Base-by-base conservation (phyloP, 228 moss, liverwort and hornwort species). In the Sphagnum magellanicum region DNA sequence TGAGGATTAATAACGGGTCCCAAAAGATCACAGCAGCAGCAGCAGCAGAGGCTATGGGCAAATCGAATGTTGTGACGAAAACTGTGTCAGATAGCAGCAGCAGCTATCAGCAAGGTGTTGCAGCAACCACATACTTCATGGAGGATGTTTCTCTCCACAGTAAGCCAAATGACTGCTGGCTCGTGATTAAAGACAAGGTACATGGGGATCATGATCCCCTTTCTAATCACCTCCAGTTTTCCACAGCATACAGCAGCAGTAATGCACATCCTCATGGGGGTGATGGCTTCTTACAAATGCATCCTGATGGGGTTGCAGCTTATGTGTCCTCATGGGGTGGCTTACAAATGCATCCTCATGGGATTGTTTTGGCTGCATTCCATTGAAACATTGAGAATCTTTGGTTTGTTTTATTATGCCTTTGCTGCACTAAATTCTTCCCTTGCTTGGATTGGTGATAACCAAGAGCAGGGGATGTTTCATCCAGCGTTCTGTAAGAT, bases 131-230 rank as follows among this genome's bases (percentile, higher is more conserved):
- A 5, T 84, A 70, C 16, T 6, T 61, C 16, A 16, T 77, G 15
- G 70, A 68, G 70, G 82, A 88, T 13, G 76, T 88, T 53, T 75
- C 80, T 66, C 61, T 51, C 6, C 88, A 88, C 69, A 74, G 74
- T 47, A 80, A 74, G 62, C 61, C 75, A 32, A 15, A 64, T 5
- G 88, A 88, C 67, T 85, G 78, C 77, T 98, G 93, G 97, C 93
- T 98, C 77, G 72, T 84, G 46, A 74, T 93, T 72, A 98, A 91
- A 67, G 90, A 87, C 16, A 98, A 93, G 88, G 88, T 88, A 16
- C 17, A 8, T 16, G 55, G 8, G 6, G 55, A 8, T 58, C 8
- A 6, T 62, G 62, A 62, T 6, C 15, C 4, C 12, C 17, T 58
- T 32, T 57, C 14, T 32, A 48, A 46, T 32, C 48, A 5, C 6